Conservation (phyloP, 2,329 filamentous ascomycete genomes). For the Epichloe typhina region DNA sequence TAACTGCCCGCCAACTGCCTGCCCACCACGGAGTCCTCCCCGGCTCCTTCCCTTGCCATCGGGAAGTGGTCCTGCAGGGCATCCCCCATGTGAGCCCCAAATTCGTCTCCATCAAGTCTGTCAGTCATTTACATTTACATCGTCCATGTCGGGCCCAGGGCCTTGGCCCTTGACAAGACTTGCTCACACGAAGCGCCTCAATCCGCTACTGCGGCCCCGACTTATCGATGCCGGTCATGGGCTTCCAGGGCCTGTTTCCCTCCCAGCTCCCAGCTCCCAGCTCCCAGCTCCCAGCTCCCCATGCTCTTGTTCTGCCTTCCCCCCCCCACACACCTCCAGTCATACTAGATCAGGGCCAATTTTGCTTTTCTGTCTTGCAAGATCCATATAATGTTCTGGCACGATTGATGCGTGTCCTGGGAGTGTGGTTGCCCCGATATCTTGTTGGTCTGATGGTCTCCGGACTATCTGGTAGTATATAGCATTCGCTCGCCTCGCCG, state of each 20-base stretch:
- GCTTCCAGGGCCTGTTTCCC: neutral
- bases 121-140: neutral
- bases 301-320: neutral
- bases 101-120: neutral
- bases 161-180: neutral
- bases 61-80: conserved; percentile 5
- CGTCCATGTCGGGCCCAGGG: neutral
- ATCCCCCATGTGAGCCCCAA: conserved; percentile 1
- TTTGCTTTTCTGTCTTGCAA: conserved; percentile 5
- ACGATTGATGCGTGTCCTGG: neutral
- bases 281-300: neutral
- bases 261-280: neutral
- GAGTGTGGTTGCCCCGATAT: neutral
- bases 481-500: neutral
- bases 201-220: conserved; percentile 2
- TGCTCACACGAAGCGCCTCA: neutral
- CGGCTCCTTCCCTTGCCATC: conserved; percentile 2
- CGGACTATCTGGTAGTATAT: neutral
- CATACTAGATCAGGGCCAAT: neutral
- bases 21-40: neutral
- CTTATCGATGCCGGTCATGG: neutral
- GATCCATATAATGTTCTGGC: conserved; percentile 1
- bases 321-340: neutral
- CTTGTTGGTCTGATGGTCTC: neutral
- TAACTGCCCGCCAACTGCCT: too few species aligned